phyloP scores from a whole-genome alignment of 2,329 filamentous ascomycete species.

The Apiospora malaysiana region DNA sequence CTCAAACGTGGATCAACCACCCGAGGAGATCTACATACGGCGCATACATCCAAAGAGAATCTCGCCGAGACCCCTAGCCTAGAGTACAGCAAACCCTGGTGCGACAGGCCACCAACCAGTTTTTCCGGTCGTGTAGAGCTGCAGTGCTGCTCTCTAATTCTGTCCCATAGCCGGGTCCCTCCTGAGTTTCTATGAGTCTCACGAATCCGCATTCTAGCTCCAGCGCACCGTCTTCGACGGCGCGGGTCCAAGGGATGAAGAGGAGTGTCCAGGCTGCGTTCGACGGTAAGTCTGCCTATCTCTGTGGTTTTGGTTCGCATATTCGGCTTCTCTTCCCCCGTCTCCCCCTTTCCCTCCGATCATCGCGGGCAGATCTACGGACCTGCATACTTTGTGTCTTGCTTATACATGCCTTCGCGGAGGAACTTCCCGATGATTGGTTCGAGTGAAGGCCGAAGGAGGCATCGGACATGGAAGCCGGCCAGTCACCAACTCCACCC shows the following conservation, averaged over 20 bases:
- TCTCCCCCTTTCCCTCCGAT: slow-evolving; percentile 19
- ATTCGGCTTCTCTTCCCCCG: slow-evolving; percentile 22
- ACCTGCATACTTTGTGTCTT: background rate
- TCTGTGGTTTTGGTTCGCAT: slow-evolving; percentile 24
- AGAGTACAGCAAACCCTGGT: too few species aligned
- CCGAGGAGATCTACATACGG: background rate
- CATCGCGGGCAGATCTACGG: background rate
- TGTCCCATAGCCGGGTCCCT: background rate
- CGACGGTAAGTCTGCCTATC: slow-evolving; percentile 55
- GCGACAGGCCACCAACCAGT: background rate
- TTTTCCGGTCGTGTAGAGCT: background rate
- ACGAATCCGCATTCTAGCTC: slow-evolving; percentile 60
- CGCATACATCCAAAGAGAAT: background rate
- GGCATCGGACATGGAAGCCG: background rate
- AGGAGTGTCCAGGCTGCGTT: slow-evolving; percentile 65
- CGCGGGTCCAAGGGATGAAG: slow-evolving; percentile 56
- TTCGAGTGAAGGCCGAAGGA: background rate
- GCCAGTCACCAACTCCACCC: slow-evolving; percentile 8
- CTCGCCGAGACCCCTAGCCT: background rate
- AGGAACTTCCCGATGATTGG: slow-evolving; percentile 3
- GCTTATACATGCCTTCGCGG: background rate
- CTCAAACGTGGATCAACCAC: background rate
- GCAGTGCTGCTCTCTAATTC: background rate
- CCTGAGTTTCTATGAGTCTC: slow-evolving; percentile 50
- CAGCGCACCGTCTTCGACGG: slow-evolving; percentile 47